Base-by-base conservation (phyloP, 2,329 filamentous ascomycete genomes). In the Colletotrichum horii region DNA sequence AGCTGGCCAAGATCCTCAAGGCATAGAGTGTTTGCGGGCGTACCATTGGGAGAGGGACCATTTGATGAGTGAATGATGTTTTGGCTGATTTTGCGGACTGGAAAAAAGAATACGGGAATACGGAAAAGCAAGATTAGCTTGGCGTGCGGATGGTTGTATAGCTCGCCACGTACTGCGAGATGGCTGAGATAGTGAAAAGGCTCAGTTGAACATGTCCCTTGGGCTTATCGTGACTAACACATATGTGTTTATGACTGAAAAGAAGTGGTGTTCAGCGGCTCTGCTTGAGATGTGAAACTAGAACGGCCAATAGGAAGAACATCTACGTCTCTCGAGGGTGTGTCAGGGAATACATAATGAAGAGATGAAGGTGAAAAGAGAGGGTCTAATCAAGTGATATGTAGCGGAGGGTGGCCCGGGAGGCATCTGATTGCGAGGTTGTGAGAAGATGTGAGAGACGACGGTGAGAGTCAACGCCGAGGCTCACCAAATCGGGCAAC, bases 1-100 rank as follows among this genome's bases (percentile, higher is more conserved):
- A 98, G 88, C 87, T 98, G 74, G 89, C 91, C 83, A 92, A 91
- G 84, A 85, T 96, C 66, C 88, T 97, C 80, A 89, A 90, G 84
- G 84, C 77, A 22, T 81, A 79, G 74, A 4, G 43, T 8, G 43
- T 52, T 52, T 52, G 43, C 43, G n/a, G 43, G 11, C 11, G 43
- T 1, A 22, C 6, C n/a, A 24, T 52, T 22, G 43, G n/a, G 64
- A 36, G 7, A n/a, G 26, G 30, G 19, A 43, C 22, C 7, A 36
- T n/a, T 43, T 64, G 38, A 64, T 16, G 30, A 65, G 28, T 52
- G 56, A 64, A 70, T 36, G 56, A 62, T 19, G 32, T 32, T 52
- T 6, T 48, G n/a, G 64, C 28, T 62, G 30, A 19, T 55, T 52
- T 55, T 64, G 61, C 61, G 30, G 8, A 64, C 34, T 55, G 60